A percentile compares a stretch with the other conserved stretches of the same genome.
Evolutionary conservation across 106 monocot species (phyloP).

Genomic region (Xerophyta viscosa): DNA sequence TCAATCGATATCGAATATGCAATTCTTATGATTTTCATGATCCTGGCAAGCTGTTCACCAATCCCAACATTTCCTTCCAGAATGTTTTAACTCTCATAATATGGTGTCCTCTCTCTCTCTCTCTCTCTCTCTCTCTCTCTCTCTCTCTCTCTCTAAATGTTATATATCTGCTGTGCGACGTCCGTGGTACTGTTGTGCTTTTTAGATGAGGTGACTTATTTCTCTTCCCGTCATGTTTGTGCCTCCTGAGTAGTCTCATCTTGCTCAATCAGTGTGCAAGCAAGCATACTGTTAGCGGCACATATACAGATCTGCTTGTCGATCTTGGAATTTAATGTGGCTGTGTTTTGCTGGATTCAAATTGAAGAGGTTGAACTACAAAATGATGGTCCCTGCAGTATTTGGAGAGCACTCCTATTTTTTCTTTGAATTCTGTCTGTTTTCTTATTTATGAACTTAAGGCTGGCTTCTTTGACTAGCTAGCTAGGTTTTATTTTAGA

Average conservation of each 20-base stretch:
- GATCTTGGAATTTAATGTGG: too few relatives aligned
- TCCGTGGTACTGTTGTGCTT: background rate
- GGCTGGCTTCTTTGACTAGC: too few relatives aligned
- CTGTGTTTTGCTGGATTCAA: too few relatives aligned
- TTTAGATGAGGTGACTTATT: background rate
- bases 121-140: background rate
- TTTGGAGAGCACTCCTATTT: too few relatives aligned
- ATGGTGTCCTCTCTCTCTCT: background rate
- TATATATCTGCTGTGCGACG: background rate
- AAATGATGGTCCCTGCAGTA: too few relatives aligned
- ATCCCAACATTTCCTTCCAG: background rate
- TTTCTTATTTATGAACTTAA: too few relatives aligned
- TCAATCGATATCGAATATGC: background rate
- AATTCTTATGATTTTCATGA: background rate
- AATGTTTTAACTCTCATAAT: too few relatives aligned
- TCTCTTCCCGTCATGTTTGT: background rate
- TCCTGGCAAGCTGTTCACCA: background rate
- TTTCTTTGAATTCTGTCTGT: too few relatives aligned
- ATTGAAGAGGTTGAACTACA: too few relatives aligned
- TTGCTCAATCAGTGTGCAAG: background rate
- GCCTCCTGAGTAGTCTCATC: background rate
- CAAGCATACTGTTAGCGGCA: background rate
- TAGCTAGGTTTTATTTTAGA: too few relatives aligned
- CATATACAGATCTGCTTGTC: background rate
- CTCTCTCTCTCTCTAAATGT: background rate